Conservation (phyloP, 768 basidiomycete genomes). For the Hebeloma cylindrosporum region DNA sequence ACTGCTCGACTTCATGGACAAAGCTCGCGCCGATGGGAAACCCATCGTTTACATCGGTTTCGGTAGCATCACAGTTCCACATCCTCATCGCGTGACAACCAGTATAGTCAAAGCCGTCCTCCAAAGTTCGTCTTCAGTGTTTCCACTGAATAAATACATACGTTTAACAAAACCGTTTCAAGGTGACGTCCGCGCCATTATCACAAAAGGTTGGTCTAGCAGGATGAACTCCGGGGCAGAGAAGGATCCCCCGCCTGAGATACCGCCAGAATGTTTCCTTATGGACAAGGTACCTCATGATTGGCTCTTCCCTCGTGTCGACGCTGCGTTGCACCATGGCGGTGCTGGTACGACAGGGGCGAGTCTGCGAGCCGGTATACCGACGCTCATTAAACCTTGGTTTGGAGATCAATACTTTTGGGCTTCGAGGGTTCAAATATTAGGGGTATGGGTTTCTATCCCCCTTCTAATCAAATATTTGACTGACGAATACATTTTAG, state of each 20-base stretch:
- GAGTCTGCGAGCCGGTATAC: constrained; percentile 61
- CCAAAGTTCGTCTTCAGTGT: constrained; percentile 43
- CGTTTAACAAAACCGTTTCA: constrained; percentile 3
- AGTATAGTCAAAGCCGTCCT: constrained; percentile 60
- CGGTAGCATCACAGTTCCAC: constrained; percentile 66
- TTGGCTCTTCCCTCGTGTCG: constrained; percentile 60
- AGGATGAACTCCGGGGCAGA: constrained; percentile 45
- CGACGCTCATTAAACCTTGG: constrained; percentile 70
- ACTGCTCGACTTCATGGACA: constrained; percentile 53
- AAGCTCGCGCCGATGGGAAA: constrained; percentile 54
- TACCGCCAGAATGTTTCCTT: constrained; percentile 53
- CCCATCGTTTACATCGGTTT: constrained; percentile 73
- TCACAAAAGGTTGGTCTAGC: constrained; percentile 68
- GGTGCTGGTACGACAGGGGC: constrained; percentile 74
- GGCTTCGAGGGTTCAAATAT: constrained; percentile 61
- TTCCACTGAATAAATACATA: not conserved
- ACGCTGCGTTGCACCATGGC: constrained; percentile 66
- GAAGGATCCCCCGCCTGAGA: constrained; percentile 40
- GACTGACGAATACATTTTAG: constrained; percentile 24
- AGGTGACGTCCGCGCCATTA: constrained; percentile 61
- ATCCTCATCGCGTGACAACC: constrained; percentile 52
- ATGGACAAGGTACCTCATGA: constrained; percentile 71
- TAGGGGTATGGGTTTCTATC: constrained; percentile 44
- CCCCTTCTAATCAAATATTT: not conserved
- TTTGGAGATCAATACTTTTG: constrained; percentile 72